A percentile compares a stretch with the other conserved stretches of the same genome.
Evolutionary conservation across 306 rosid genomes (phyloP).

Genomic region (Vigna trinervia): DNA sequence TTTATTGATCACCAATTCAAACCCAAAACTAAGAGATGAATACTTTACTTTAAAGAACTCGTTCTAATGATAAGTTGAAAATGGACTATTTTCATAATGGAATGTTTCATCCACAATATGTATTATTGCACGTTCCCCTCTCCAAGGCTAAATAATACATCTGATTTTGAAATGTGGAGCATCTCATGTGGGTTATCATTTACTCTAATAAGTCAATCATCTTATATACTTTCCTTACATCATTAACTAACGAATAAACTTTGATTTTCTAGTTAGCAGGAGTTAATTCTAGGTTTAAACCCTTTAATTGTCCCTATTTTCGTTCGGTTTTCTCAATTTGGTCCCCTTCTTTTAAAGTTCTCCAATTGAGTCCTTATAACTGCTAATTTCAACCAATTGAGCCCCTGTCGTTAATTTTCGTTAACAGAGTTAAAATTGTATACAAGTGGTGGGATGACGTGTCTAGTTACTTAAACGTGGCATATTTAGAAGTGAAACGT

Average conservation of each 20-base stretch:
- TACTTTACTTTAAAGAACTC: constrained; percentile 22
- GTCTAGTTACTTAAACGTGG: too few relatives aligned
- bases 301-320: too few relatives aligned
- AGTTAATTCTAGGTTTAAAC: background rate
- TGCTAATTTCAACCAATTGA: too few relatives aligned
- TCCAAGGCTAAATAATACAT: constrained; percentile 58
- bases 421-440: too few relatives aligned
- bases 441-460: too few relatives aligned
- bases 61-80: constrained; percentile 31
- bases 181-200: constrained; percentile 60
- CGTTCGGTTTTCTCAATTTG: too few relatives aligned
- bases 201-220: constrained; percentile 9
- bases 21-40: constrained; percentile 1
- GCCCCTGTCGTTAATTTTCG: too few relatives aligned
- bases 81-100: constrained; percentile 58
- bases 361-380: too few relatives aligned
- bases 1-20: too few relatives aligned
- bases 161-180: constrained; percentile 72
- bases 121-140: constrained; percentile 60
- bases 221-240: background rate
- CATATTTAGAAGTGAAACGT: too few relatives aligned
- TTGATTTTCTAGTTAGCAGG: constrained; percentile 12
- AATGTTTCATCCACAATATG: constrained; percentile 54
- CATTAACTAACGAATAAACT: constrained; percentile 13
- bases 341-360: too few relatives aligned